Conservation (phyloP, 2,329 filamentous ascomycete species). For the Fusarium pininemorale region DNA sequence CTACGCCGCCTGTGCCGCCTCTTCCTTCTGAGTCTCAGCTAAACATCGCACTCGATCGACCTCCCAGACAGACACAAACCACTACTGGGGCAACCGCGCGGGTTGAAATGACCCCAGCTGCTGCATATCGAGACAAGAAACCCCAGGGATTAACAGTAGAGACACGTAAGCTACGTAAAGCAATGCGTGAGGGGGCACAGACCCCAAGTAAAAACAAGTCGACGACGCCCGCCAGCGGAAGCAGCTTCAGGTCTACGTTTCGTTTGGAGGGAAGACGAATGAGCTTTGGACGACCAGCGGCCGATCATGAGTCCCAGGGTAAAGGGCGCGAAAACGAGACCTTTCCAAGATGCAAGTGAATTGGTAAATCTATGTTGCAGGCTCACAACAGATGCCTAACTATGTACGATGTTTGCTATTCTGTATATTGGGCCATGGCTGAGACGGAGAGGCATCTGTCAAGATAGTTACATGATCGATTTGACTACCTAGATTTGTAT, state of each 20-base stretch:
- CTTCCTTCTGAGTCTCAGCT: constrained; percentile 34
- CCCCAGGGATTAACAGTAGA: constrained; percentile 40
- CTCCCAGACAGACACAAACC: constrained; percentile 2
- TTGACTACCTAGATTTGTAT: not conserved
- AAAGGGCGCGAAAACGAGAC: constrained; percentile 26
- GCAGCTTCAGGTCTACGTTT: constrained; percentile 26
- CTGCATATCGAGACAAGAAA: constrained; percentile 38
- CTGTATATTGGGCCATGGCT: not conserved
- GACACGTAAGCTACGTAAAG: constrained; percentile 35
- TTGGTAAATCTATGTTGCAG: not conserved
- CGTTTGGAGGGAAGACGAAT: constrained; percentile 24
- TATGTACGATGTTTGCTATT: constrained; percentile 7
- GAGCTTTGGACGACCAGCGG: constrained; percentile 8
- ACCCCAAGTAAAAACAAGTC: constrained; percentile 18
- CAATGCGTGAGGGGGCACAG: constrained; percentile 29
- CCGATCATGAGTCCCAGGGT: not conserved
- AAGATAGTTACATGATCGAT: not conserved
- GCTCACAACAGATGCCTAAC: not conserved
- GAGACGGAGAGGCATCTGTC: not conserved
- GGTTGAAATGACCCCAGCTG: not conserved
- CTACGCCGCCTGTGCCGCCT: constrained; percentile 42
- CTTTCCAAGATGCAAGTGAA: constrained; percentile 18
- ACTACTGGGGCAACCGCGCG: constrained; percentile 1
- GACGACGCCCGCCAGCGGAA: constrained; percentile 7
- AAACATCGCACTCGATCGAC: constrained; percentile 16